A percentile compares a stretch with the other conserved stretches of the same genome.
Evolutionary conservation across 1,139 yeast genomes (phyloP).

Genomic region (Petasospora fabianii): DNA sequence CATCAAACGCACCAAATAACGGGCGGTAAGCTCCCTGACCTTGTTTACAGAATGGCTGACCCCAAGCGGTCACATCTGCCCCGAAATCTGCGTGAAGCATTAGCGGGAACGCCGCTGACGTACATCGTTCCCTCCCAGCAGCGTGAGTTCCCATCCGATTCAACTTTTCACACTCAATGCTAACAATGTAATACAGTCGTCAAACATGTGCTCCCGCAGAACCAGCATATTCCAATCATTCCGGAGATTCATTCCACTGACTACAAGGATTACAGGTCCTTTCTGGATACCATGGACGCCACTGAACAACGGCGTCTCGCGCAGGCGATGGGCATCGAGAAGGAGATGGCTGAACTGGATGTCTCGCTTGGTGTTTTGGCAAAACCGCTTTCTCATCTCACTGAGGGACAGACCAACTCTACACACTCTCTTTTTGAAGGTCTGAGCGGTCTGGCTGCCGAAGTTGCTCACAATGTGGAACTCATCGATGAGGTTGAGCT

Average conservation of each 20-base stretch:
- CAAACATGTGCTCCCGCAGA: constrained; percentile 3
- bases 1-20: not conserved
- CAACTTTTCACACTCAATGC: not conserved
- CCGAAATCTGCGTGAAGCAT: constrained; percentile 24
- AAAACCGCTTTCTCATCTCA: not conserved
- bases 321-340: constrained; percentile 2
- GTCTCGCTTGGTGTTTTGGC: constrained; percentile 1
- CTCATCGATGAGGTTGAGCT: constrained; percentile 12
- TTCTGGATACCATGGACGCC: not conserved
- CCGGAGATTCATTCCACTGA: not conserved
- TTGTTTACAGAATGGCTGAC: not conserved
- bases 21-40: not conserved
- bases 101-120: constrained; percentile 33
- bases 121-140: constrained; percentile 35
- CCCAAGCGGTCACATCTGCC: constrained; percentile 15
- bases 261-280: not conserved
- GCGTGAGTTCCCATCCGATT: constrained; percentile 25
- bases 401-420: not conserved
- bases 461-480: constrained; percentile 8
- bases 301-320: constrained; percentile 1
- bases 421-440: constrained; percentile 19
- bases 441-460: constrained; percentile 14
- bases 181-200: constrained; percentile 2
- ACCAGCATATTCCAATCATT: not conserved
- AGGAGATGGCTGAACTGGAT: constrained; percentile 2